phyloP scores from a whole-genome alignment of 225 moss, liverwort and hornwort genomes.

The Antitrichia curtipendula region DNA sequence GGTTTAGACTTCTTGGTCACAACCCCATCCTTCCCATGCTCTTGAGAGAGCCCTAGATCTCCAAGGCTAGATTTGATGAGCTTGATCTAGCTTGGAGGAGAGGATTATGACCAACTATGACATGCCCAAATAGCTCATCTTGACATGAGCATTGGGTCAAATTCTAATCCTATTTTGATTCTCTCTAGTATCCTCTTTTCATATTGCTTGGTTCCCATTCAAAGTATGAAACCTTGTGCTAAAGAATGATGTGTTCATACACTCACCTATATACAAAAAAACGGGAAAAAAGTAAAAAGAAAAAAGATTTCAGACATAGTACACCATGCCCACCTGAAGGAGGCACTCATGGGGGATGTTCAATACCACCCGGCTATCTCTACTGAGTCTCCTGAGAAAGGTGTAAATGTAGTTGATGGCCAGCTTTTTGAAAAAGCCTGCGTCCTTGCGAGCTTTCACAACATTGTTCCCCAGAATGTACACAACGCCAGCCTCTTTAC shows the following conservation, averaged over 20 bases:
- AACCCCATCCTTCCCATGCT: not conserved
- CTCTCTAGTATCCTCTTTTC: not conserved
- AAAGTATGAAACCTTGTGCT: not conserved
- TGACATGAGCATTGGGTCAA: not conserved
- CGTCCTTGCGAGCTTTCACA: conserved; percentile 52
- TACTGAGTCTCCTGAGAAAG: conserved; percentile 48
- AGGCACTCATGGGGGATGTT: conserved; percentile 86
- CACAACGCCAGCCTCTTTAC: conserved; percentile 67
- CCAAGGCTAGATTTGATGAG: not conserved
- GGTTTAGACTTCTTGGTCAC: too few relatives aligned
- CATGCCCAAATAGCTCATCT: not conserved
- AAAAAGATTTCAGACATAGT: conserved; percentile 33
- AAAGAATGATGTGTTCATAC: not conserved
- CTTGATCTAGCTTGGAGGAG: not conserved
- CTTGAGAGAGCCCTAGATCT: not conserved
- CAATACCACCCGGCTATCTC: conserved; percentile 55
- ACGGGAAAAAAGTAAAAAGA: too few relatives aligned
- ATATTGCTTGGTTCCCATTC: not conserved
- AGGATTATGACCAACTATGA: not conserved
- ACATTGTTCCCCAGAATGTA: conserved; percentile 74
- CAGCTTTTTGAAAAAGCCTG: conserved; percentile 50
- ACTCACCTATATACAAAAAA: not conserved
- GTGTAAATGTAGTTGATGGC: conserved; percentile 65
- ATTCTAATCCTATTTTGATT: not conserved
- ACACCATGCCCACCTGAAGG: conserved; percentile 94